Evolutionary conservation across 208 protist genomes (phyloP), one percentile per base, ranked within the genome.

Genomic region (Angomonas desouzai): DNA sequence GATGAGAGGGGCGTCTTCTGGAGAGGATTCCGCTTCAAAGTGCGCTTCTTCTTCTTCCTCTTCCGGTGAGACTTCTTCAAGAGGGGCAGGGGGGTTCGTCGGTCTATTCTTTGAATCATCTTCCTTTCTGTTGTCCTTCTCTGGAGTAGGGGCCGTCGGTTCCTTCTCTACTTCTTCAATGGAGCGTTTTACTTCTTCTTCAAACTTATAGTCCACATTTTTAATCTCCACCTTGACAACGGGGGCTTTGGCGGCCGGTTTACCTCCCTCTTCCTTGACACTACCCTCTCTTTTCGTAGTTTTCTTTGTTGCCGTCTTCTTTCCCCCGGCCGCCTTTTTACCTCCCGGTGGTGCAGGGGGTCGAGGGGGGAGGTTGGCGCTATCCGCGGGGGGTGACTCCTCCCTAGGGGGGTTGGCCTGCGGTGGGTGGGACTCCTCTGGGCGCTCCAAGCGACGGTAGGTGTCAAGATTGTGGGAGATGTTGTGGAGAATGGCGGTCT

Each of bases 151-250:
- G n/a, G n/a, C n/a, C n/a, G n/a, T n/a, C n/a, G 47, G 47, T 10
- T 3, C 49, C 23, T 3, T 20, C 6, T 64, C 53, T 40, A 81
- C 38, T 9, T 27, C 7, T 6, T 33, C 55, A 40, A 90, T 60
- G 33, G 62, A 68, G 63, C 30, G 58, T 6, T 66, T 55, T 0
- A 87, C 73, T 45, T 67, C 62, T 33, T 71, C 38, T 6, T 68
- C 38, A 58, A 85, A 90, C 30, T 57, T 56, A 33, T 75, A 85
- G 67, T 90, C 83, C 18, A 90, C 66, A 55, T 63, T 25, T 10
- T 51, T 33, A 36, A 73, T 33, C 47, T 62, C 11, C 45, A 43
- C 25, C 55, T 22, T 1, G 55, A 38, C 32, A 33, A 3, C 38
- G 25, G 4, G 18, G 32, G 3, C 32, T 20, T 22, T 0, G 43